Evolutionary conservation across 2,329 filamentous ascomycete species (phyloP).

Genomic region (Chrysoporthe puriensis): DNA sequence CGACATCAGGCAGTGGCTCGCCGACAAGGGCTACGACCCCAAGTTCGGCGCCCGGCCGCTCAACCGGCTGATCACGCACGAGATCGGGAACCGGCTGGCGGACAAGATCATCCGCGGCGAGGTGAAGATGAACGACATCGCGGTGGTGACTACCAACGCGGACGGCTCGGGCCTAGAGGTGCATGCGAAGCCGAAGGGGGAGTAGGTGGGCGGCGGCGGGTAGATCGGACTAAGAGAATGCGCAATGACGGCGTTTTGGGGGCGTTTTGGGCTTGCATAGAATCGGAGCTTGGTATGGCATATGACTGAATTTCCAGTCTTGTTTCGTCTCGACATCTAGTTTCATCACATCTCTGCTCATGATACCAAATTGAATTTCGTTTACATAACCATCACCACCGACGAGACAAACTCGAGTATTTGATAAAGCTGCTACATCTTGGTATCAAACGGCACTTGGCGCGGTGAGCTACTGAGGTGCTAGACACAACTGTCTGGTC

Average conservation of each 20-base stretch:
- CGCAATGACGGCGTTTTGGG: slow-evolving; percentile 12
- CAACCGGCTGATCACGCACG: slow-evolving; percentile 86
- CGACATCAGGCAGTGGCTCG: slow-evolving; percentile 82
- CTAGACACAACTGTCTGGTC: too few species aligned
- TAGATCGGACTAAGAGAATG: neutral
- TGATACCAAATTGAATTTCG: slow-evolving; percentile 17
- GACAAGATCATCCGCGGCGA: slow-evolving; percentile 90
- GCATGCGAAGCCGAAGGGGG: slow-evolving; percentile 21
- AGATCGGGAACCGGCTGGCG: slow-evolving; percentile 86
- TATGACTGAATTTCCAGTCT: neutral
- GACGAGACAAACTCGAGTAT: neutral
- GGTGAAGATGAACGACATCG: slow-evolving; percentile 75
- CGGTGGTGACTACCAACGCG: slow-evolving; percentile 69
- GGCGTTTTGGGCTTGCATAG: neutral
- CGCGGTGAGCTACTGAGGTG: too few species aligned
- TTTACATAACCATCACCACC: neutral
- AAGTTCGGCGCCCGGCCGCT: slow-evolving; percentile 88
- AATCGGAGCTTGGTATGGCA: slow-evolving; percentile 1
- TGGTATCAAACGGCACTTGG: neutral
- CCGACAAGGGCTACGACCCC: slow-evolving; percentile 87
- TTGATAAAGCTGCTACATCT: neutral
- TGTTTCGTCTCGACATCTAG: slow-evolving; percentile 1
- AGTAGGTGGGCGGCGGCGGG: neutral
- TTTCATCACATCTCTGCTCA: slow-evolving; percentile 21
- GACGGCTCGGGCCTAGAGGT: slow-evolving; percentile 64